These are phyloP conservation scores for Leishmania lainsoni DNA, from an alignment of 208 protist species.

Conservation along the genomic window DNA sequence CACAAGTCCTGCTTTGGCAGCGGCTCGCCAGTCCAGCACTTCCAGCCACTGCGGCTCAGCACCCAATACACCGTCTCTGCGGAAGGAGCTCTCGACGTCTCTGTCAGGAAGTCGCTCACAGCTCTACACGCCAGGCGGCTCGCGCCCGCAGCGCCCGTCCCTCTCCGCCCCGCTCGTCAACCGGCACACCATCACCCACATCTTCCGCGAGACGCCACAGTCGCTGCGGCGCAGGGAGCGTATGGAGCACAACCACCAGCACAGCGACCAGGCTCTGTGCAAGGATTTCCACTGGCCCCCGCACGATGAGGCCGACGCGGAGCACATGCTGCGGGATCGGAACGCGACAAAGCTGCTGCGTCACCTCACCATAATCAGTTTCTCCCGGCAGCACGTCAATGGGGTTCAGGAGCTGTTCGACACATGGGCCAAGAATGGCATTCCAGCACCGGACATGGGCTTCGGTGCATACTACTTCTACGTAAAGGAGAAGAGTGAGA, in stretches of 20 bases:
- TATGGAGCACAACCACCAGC: slow-evolving; percentile 36
- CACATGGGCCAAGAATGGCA: slow-evolving; percentile 64
- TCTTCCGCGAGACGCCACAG: slow-evolving; percentile 64
- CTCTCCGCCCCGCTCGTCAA: slow-evolving; percentile 47
- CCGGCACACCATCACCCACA: slow-evolving; percentile 37
- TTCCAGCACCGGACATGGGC: slow-evolving; percentile 59
- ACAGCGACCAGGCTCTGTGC: slow-evolving; percentile 28
- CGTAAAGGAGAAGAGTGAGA: slow-evolving; percentile 62
- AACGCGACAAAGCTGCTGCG: slow-evolving; percentile 57
- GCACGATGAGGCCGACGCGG: slow-evolving; percentile 37
- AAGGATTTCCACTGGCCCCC: slow-evolving; percentile 48
- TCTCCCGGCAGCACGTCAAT: slow-evolving; percentile 49
- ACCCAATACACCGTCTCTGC: slow-evolving; percentile 30
- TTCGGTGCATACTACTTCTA: slow-evolving; percentile 85
- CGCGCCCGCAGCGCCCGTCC: slow-evolving; percentile 36
- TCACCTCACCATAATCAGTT: slow-evolving; percentile 66
- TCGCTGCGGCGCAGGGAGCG: slow-evolving; percentile 36
- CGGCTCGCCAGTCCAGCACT: slow-evolving; percentile 17
- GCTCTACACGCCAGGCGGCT: slow-evolving; percentile 24
- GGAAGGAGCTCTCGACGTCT: slow-evolving; percentile 28
- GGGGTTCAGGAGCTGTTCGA: slow-evolving; percentile 65
- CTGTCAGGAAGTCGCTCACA: slow-evolving; percentile 21
- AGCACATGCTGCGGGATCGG: slow-evolving; percentile 40
- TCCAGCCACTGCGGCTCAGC: slow-evolving; percentile 26
- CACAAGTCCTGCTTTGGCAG: slow-evolving; percentile 10